Percentiles rank a stretch among this genome's conserved stretches.
These are phyloP conservation scores for Corymbia calophylla DNA, from an alignment of 441 rosid genomes.

Conservation along the genomic window DNA sequence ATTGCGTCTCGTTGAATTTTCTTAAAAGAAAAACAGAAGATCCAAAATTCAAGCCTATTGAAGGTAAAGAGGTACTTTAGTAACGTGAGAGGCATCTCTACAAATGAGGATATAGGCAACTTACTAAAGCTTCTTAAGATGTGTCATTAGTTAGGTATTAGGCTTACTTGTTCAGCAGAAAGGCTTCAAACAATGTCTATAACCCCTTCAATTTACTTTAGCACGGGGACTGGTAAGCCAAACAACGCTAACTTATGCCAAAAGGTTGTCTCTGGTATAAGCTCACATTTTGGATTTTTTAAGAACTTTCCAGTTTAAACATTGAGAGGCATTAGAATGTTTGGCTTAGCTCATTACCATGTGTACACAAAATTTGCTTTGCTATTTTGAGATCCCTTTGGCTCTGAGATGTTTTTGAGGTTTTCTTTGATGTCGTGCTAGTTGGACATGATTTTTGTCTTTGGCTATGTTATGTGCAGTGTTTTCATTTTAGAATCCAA, in stretches of 20 bases:
- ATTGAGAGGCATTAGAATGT: background rate
- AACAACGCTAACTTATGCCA: background rate
- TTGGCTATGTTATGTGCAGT: background rate
- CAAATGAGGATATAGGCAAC: background rate
- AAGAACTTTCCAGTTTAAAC: background rate
- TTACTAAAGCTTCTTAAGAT: background rate
- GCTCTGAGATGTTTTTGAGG: background rate
- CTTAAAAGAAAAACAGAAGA: background rate
- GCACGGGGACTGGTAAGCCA: background rate
- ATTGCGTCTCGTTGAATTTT: background rate
- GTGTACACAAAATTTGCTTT: background rate
- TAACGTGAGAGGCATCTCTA: background rate
- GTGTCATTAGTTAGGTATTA: background rate
- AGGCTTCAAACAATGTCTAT: background rate
- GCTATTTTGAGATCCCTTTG: background rate
- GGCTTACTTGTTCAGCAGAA: background rate
- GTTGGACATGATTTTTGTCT: background rate
- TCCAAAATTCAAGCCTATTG: background rate
- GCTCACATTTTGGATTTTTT: background rate
- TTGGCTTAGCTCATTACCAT: background rate
- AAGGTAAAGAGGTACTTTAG: background rate
- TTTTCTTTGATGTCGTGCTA: background rate
- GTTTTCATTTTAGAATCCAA: background rate
- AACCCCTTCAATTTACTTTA: background rate
- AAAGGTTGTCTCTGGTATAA: background rate